Evolutionary conservation across 306 rosid species (phyloP), one percentile per base, ranked within the genome.

Genomic region (Cajanus cajan): DNA sequence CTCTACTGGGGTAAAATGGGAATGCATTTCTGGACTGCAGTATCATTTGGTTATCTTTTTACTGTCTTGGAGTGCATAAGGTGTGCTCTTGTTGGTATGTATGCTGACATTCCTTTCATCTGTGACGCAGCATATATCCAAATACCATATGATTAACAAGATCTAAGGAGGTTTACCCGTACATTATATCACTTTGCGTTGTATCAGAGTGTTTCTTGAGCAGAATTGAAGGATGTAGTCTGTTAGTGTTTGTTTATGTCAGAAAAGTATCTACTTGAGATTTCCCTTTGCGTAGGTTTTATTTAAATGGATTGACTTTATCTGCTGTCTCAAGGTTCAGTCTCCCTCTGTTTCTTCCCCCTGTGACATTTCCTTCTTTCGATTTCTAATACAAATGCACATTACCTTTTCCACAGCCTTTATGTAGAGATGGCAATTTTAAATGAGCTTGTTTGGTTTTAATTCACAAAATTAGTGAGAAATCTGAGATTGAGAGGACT

Each of bases 101-200:
- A 95, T 68, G 98, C 98, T 4, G 97, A 95, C 67, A 44, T 95
- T 82, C 99, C 99, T 64, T 95, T 95, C 43, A 74, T 87, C 22
- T 93, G 92, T 18, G 98, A 95, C 36, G 99, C 98, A 19, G 98
- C 98, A 18, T 90, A 93, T 78, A 95, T 93, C 78, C 97, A 95
- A 83, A 95, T 95, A 28, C 99, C 99, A 44, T 89, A 86, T 6
- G 97, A 93, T 59, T 95, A 95, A 91, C 70, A 70, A 28, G 33
- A 80, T 68, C 76, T 69, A 55, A 62, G 57, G 37, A 51, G 66
- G 71, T 43, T 64, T 73, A 54, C 7, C 82, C 36, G 33, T 61
- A 16, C 18, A 14, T 48, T 16, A 44, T 22, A 37, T 64, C 51
- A 47, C 68, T 74, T 54, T 14, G 58, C 50, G 19, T 80, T 66